Evolutionary conservation across 2,329 filamentous ascomycete species (phyloP).

Genomic region (Talaromyces sp.): DNA sequence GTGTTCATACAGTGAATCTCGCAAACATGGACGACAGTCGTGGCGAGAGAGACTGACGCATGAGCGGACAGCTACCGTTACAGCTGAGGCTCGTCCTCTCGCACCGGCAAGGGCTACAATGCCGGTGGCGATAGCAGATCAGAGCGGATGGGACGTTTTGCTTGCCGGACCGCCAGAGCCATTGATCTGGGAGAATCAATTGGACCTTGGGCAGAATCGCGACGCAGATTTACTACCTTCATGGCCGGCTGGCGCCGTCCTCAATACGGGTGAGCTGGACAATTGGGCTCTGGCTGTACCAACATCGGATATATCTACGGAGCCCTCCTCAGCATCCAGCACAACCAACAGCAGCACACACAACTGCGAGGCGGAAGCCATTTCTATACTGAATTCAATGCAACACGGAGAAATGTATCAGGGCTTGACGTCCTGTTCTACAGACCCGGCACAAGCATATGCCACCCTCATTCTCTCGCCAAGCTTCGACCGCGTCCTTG

Average conservation of each 20-base stretch:
- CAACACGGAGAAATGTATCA: constrained; percentile 7
- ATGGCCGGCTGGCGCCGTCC: not conserved
- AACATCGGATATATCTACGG: not conserved
- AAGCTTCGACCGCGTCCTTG: constrained; percentile 4
- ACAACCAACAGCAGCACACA: not conserved
- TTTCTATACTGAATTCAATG: constrained; percentile 10
- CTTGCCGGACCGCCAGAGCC: not conserved
- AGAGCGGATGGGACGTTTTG: not conserved
- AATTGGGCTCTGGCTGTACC: not conserved
- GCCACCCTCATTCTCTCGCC: not conserved
- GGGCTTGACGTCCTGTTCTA: not conserved
- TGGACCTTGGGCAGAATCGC: not conserved
- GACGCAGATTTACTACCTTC: not conserved
- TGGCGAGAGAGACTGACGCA: not conserved
- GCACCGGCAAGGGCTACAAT: not conserved
- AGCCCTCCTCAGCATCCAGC: not conserved
- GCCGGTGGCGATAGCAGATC: not conserved
- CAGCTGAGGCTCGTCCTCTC: not conserved
- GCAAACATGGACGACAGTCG: constrained; percentile 5
- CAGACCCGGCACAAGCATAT: not conserved
- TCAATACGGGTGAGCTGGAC: not conserved
- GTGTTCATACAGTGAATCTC: constrained; percentile 12
- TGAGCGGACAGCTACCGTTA: not conserved
- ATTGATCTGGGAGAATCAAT: not conserved
- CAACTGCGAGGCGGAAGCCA: constrained; percentile 12